These are phyloP conservation scores for Hyaloscypha hepaticicola DNA, from an alignment of 495 filamentous ascomycete species.

Conservation along the genomic window DNA sequence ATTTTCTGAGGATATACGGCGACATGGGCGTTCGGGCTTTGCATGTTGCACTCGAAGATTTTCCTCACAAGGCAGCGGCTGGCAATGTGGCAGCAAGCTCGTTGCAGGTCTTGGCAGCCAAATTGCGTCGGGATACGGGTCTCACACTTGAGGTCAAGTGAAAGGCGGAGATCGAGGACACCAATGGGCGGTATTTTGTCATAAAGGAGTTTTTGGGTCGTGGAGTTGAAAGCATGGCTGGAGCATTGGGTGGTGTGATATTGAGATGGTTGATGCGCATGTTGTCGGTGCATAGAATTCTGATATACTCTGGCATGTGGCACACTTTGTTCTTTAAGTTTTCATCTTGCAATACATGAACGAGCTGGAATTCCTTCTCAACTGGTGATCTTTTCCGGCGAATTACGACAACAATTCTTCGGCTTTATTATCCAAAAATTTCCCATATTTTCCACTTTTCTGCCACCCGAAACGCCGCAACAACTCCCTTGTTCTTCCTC, in stretches of 20 bases:
- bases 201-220: neutral
- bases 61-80: constrained; percentile 54
- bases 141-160: neutral
- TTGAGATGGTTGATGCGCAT: neutral
- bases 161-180: neutral
- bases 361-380: neutral
- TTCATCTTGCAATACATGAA: neutral
- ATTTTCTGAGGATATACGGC: constrained; percentile 77
- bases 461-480: no score
- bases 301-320: neutral
- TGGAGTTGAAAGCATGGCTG: constrained; percentile 2
- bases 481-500: no score
- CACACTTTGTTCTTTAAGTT: neutral
- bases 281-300: neutral
- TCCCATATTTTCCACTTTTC: no score
- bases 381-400: no score
- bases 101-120: constrained; percentile 56
- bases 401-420: no score
- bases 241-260: neutral
- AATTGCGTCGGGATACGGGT: constrained; percentile 58
- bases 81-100: constrained; percentile 52
- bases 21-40: constrained; percentile 63
- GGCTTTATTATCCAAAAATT: no score
- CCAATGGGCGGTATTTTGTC: neutral
- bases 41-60: constrained; percentile 61